Evolutionary conservation across 495 filamentous ascomycete genomes (phyloP), one percentile per base, ranked within the genome.

Genomic region (Pseudevernia furfuracea): DNA sequence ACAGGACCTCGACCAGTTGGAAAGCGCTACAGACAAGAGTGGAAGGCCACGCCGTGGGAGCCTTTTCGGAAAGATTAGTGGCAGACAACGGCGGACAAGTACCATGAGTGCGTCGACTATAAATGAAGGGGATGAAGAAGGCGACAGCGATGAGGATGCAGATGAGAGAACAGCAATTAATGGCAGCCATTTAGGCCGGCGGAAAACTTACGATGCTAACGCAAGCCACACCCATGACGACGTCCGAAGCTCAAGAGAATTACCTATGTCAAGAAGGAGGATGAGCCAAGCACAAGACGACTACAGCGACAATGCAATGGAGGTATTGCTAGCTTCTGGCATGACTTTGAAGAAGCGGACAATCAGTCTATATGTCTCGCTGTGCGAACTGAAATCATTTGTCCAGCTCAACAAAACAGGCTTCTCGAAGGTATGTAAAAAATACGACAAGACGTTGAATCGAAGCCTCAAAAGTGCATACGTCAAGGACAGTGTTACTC

Each of bases 311-410:
- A 86, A 92, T 48, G 80, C 81, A 36, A 79, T 89, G 34, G 72
- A 84, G 6, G 79, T 81, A 34, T 76, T 96, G 4, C 94, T 89
- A 70, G 91, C 92, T 65, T 83, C 85, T 37, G 89, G 88, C 19
- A 85, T 96, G 66, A 91, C 89, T 66, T 75, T 97, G 69, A 97
- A 97, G 79, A 97, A 95, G 77, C 84, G 92, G 41, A 85, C 88
- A 56, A 84, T 95, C 62, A 88, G 87, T 70, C 77, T 90, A 59
- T 99, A 96, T 70, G 95, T 97, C 59, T 87, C 89, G 63, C 77
- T 97, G n/a, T 96, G 94, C 76, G 94, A 96, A 68, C 83, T 99
- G 62, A 91, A 96, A 73, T 96, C 92, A 19, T 99, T 92, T 72
- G 85, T 94, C 60, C 94, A 99, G 76, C 81, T 99, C 52, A 99